phyloP scores from a whole-genome alignment of 148 eudicot genomes.

The Chenopodium suecicum region DNA sequence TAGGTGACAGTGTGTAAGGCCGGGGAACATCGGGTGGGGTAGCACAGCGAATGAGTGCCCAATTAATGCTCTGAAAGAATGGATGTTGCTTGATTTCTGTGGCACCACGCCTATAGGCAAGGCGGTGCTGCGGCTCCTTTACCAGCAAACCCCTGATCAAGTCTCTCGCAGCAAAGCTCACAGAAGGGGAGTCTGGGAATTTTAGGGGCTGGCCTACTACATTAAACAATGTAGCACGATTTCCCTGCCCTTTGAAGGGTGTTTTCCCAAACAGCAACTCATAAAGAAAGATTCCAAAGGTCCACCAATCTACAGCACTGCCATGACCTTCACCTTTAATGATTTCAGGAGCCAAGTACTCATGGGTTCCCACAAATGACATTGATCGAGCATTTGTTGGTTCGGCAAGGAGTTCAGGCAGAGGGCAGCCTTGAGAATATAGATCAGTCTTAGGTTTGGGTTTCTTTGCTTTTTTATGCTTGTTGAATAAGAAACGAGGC shows the following conservation, averaged over 20 bases:
- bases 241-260: slow-evolving; percentile 77
- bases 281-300: slow-evolving; percentile 82
- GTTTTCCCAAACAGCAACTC: slow-evolving; percentile 82
- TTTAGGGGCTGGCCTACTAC: slow-evolving; percentile 87
- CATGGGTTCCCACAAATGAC: slow-evolving; percentile 98
- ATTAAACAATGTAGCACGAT: slow-evolving; percentile 82
- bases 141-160: slow-evolving; percentile 82
- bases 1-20: slow-evolving; percentile 15
- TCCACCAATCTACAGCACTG: slow-evolving; percentile 99
- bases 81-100: slow-evolving; percentile 96
- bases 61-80: slow-evolving; percentile 86
- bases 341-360: slow-evolving; percentile 89
- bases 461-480: slow-evolving; percentile 57
- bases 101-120: slow-evolving; percentile 93
- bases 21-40: slow-evolving; percentile 76
- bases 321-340: slow-evolving; percentile 96
- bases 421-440: slow-evolving; percentile 49
- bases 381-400: slow-evolving; percentile 89
- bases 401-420: slow-evolving; percentile 87
- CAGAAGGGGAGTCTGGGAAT: slow-evolving; percentile 71
- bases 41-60: slow-evolving; percentile 93
- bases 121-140: slow-evolving; percentile 90
- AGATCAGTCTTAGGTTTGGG: slow-evolving; percentile 41
- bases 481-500: slow-evolving; percentile 56
- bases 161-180: slow-evolving; percentile 93